These are phyloP conservation scores for Ceratocystiopsis minuta DNA, from an alignment of 2,329 filamentous ascomycete species.

Conservation along the genomic window DNA sequence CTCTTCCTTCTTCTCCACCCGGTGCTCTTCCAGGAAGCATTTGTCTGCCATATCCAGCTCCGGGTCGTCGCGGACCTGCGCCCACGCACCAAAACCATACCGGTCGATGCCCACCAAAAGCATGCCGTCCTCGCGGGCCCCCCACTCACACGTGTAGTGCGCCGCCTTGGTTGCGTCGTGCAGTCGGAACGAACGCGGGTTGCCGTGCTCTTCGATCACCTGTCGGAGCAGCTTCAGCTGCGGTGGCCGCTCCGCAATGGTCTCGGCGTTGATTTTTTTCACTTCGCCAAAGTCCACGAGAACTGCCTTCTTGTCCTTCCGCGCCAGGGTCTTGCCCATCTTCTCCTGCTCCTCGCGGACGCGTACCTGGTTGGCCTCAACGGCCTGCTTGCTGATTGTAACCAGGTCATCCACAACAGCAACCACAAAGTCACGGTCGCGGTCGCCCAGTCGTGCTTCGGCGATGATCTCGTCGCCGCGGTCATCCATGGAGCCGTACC, in stretches of 20 bases:
- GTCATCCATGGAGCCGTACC: constrained; percentile 80
- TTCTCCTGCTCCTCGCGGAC: constrained; percentile 70
- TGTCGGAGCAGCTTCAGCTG: constrained; percentile 74
- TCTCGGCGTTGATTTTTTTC: constrained; percentile 91
- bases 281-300: constrained; percentile 87
- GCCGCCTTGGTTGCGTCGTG: constrained; percentile 84
- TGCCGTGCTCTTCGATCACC: constrained; percentile 45
- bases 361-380: constrained; percentile 49
- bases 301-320: constrained; percentile 95
- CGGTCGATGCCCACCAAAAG: constrained; percentile 81
- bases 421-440: constrained; percentile 65
- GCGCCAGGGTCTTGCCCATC: constrained; percentile 65
- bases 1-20: constrained; percentile 95
- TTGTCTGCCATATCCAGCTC: constrained; percentile 78
- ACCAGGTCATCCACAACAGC: constrained; percentile 61
- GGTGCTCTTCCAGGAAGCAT: constrained; percentile 90
- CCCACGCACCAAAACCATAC: constrained; percentile 92
- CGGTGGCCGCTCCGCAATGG: constrained; percentile 74
- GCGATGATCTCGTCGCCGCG: constrained; percentile 72
- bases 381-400: constrained; percentile 34
- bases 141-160: constrained; percentile 84
- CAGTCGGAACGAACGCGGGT: constrained; percentile 68
- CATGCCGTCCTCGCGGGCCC: constrained; percentile 89
- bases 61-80: constrained; percentile 77
- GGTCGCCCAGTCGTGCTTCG: constrained; percentile 67